A percentile compares a stretch with the other conserved stretches of the same genome.
Conservation (phyloP, 1,284 basidiomycete genomes). For the Apiotrichum akiyoshidainum region DNA sequence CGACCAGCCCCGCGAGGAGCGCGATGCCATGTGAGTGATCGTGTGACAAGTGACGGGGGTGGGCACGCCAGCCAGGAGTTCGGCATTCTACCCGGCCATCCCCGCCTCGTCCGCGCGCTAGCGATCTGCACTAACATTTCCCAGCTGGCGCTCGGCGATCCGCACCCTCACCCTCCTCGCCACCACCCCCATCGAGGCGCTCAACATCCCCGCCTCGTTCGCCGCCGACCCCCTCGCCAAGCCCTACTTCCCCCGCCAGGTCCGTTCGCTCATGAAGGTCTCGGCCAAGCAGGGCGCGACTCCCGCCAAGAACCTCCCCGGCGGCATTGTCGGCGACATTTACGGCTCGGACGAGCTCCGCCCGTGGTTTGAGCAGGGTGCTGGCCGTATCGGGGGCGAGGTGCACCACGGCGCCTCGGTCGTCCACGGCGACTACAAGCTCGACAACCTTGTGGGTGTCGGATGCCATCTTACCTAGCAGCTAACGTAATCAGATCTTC, state of each 20-base stretch:
- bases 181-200: slow-evolving; percentile 62
- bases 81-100: too few species aligned
- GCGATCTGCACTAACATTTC: background rate
- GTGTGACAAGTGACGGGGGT: too few species aligned
- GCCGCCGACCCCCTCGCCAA: slow-evolving; percentile 60
- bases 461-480: too few species aligned
- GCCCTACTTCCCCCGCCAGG: slow-evolving; percentile 86
- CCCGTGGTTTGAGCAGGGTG: slow-evolving; percentile 62
- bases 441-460: slow-evolving; percentile 65
- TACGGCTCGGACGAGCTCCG: slow-evolving; percentile 68
- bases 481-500: slow-evolving; percentile 60
- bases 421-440: slow-evolving; percentile 93
- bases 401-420: slow-evolving; percentile 59
- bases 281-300: slow-evolving; percentile 71
- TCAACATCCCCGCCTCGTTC: slow-evolving; percentile 68
- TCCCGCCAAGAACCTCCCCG: slow-evolving; percentile 53
- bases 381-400: slow-evolving; percentile 67
- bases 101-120: background rate
- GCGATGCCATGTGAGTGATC: slow-evolving; percentile 64
- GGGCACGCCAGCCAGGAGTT: too few species aligned
- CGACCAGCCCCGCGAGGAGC: slow-evolving; percentile 60
- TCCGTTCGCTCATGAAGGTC: slow-evolving; percentile 74
- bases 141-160: slow-evolving; percentile 73
- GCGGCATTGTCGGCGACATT: slow-evolving; percentile 38
- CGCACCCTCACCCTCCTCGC: slow-evolving; percentile 72